These are phyloP conservation scores for Zelonia costaricensis DNA, from an alignment of 208 protist species.

Conservation along the genomic window DNA sequence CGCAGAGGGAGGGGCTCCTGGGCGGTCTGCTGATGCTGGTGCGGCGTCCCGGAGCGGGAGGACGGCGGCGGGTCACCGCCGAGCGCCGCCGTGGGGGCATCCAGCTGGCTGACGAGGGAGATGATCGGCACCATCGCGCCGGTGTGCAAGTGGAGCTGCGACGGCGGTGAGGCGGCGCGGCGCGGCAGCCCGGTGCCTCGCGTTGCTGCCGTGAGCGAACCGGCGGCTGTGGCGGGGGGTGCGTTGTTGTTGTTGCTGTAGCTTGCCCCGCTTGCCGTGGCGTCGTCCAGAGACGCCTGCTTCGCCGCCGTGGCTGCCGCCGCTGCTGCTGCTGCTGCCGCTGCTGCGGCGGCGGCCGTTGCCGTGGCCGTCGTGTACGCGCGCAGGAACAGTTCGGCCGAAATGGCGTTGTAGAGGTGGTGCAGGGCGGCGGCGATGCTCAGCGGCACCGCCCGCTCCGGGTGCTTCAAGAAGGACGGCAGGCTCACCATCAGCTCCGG, in stretches of 20 bases:
- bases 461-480: constrained; percentile 49
- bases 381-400: constrained; percentile 37
- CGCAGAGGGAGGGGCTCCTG: constrained; percentile 30
- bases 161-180: not conserved
- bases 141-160: not conserved
- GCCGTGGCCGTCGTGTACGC: not conserved
- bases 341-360: not conserved
- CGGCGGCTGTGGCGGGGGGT: too few species aligned
- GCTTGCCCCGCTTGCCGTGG: too few species aligned
- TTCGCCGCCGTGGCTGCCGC: not conserved
- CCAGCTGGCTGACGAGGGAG: not conserved
- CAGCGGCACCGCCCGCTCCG: constrained; percentile 39
- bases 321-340: constrained; percentile 8
- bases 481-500: constrained; percentile 64
- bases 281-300: not conserved
- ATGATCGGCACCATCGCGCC: not conserved
- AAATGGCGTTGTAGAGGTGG: constrained; percentile 45
- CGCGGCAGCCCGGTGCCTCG: not conserved
- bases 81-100: not conserved
- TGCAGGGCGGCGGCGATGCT: constrained; percentile 59
- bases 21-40: not conserved
- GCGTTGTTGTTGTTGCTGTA: too few species aligned
- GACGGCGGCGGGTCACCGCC: not conserved
- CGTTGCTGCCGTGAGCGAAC: not conserved
- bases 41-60: not conserved